Conservation (phyloP, 345 rosid genomes). For the Rhodamnia rubescens region DNA sequence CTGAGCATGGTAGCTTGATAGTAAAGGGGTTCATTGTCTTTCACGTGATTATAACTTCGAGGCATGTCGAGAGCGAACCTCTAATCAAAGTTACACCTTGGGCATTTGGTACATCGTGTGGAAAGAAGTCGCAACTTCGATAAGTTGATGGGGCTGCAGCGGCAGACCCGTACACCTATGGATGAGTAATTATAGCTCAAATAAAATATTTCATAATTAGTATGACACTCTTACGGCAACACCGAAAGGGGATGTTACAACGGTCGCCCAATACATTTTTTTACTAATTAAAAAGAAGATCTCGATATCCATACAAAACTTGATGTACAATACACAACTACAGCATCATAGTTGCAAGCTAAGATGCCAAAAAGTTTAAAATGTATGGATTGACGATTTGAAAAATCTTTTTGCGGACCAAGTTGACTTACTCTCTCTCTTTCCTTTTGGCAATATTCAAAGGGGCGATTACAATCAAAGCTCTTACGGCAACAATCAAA, state of each 20-base stretch:
- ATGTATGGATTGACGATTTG: too few species aligned
- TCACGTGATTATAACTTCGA: not conserved
- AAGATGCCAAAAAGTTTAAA: not conserved
- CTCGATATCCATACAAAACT: not conserved
- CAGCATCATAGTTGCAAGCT: not conserved
- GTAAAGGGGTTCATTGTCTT: not conserved
- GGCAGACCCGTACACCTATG: fast-evolving
- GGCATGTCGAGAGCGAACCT: not conserved
- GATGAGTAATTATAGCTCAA: not conserved
- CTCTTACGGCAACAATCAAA: too few species aligned
- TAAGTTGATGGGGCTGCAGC: fast-evolving
- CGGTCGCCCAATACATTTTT: fast-evolving
- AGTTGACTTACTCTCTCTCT: not conserved
- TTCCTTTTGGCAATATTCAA: too few species aligned
- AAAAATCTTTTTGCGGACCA: not conserved
- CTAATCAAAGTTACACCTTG: fast-evolving
- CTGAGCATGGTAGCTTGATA: fast-evolving
- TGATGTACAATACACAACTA: not conserved
- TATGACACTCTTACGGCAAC: not conserved
- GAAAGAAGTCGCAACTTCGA: not conserved
- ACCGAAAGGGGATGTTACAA: fast-evolving
- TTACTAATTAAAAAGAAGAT: not conserved
- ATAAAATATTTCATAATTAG: not conserved
- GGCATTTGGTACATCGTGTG: not conserved
- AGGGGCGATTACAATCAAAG: too few species aligned